Base-by-base conservation (phyloP, 805 yeast genomes). In the Priceomyces haplophilus region DNA sequence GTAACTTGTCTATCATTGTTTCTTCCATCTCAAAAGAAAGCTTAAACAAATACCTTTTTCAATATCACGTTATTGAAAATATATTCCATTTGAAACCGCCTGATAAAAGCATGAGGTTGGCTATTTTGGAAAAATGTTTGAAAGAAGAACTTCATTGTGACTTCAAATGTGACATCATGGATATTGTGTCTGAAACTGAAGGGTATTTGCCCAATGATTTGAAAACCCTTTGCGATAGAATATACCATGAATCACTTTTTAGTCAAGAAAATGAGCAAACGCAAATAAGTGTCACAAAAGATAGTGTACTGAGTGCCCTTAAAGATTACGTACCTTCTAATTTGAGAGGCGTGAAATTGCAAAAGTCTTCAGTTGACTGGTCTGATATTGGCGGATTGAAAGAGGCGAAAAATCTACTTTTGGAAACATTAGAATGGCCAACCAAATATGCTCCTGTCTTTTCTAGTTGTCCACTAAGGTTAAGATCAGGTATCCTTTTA, bases 361-460 rank as follows among this genome's bases (percentile, higher is more conserved):
- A 88, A 51, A 88, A 86, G 53, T 81, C 91, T 0, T 64, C 80
- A 1, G 78, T 82, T 0, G 75, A 76, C 36, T 91, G 99, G 99
- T 54, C 72, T 2, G 96, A 89, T 51, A 88, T 91, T 50, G 99
- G 98, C 5, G 99, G 97, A 0, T 67, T 91, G 42, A 66, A 66
- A 15, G 84, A 80, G 12, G 93, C 95, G 1, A 91, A 91, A 56
- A 70, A 76, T 7, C 69, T 88, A 0, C 64, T 91, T 7, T 61
- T 88, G 40, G 98, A 91, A 58, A 93, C 98, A 0, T 65, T 91
- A 25, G 98, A 93, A 56, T 91, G 97, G 97, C 99, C 99, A 2
- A 88, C 96, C 1, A 88, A 83, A 54, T 91, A 91, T 58, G 95
- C 96, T 0, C 97, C 97, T 4, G 88, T 91, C n/a, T 91, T 93